phyloP scores from a whole-genome alignment of 305 asterid species.

The Solanum hybrid region DNA sequence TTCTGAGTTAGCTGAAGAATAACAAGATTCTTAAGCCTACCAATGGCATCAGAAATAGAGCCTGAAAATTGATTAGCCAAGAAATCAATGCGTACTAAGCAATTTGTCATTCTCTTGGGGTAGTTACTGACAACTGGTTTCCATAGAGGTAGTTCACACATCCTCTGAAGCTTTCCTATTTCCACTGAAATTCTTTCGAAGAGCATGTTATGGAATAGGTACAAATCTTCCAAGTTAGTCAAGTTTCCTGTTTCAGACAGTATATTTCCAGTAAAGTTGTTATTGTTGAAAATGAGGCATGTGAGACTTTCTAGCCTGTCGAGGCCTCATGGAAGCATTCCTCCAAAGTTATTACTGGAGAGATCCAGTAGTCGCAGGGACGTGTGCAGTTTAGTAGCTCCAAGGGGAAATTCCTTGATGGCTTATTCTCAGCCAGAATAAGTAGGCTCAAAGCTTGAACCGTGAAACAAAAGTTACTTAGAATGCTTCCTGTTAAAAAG shows the following conservation, averaged over 20 bases:
- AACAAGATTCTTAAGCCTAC: no score
- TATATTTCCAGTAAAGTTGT: conserved; percentile 54
- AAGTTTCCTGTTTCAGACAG: conserved; percentile 27
- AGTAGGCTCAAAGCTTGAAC: conserved; percentile 28
- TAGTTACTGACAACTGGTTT: conserved; percentile 62
- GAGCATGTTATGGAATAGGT: no score
- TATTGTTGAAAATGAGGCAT: conserved; percentile 53
- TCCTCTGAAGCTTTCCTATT: conserved; percentile 50
- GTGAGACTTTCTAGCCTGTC: conserved; percentile 43
- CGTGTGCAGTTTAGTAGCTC: conserved; percentile 42
- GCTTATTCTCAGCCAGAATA: conserved; percentile 39
- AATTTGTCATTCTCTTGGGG: conserved; percentile 67
- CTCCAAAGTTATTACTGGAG: conserved; percentile 48
- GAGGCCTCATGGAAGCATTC: conserved; percentile 37
- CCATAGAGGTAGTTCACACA: conserved; percentile 48
- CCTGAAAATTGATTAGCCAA: conserved; percentile 68
- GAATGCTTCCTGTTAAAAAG: conserved; percentile 23
- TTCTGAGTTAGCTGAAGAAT: conserved; percentile 64
- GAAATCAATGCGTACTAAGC: conserved; percentile 55
- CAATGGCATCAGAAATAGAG: no score
- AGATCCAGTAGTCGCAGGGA: conserved; percentile 58
- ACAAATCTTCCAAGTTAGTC: no score
- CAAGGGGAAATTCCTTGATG: conserved; percentile 50
- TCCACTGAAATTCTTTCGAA: no score
- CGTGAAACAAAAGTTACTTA: neutral